These are phyloP conservation scores for Schwanniomyces vanrijiae DNA, from an alignment of 805 yeast genomes.

Conservation along the genomic window DNA sequence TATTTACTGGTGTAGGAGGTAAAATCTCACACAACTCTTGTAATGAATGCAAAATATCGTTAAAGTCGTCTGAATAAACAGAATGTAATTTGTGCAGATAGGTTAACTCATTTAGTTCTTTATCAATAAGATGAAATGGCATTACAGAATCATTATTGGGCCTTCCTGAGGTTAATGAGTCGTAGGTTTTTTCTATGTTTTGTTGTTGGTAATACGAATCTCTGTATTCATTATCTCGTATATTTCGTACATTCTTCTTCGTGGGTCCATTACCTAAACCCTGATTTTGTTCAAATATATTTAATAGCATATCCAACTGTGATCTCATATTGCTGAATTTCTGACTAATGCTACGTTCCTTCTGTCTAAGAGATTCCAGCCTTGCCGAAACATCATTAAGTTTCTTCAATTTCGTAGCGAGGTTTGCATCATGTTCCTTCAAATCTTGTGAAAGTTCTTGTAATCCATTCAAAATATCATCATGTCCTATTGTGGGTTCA, in stretches of 20 bases:
- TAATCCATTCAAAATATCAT: not conserved
- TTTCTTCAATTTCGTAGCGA: not conserved
- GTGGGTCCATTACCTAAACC: not conserved
- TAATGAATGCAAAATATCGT: constrained; percentile 13
- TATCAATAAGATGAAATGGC: constrained; percentile 13
- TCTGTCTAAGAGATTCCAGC: not conserved
- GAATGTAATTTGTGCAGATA: constrained; percentile 4
- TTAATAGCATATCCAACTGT: not conserved
- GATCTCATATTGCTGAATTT: not conserved
- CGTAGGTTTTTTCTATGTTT: constrained; percentile 11
- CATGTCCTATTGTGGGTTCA: not conserved
- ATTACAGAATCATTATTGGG: constrained; percentile 3
- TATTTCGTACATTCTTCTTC: not conserved
- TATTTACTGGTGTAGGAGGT: constrained; percentile 12
- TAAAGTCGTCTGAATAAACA: constrained; percentile 9
- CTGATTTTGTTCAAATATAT: not conserved
- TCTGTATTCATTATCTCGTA: not conserved
- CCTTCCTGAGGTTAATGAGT: constrained; percentile 10
- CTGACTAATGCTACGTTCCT: not conserved
- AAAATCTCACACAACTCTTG: constrained; percentile 10
- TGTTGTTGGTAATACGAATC: not conserved
- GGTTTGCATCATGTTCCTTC: not conserved
- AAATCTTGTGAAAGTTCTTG: not conserved
- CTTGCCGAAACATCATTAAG: not conserved
- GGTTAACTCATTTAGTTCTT: constrained; percentile 12